Base-by-base conservation (phyloP, 1,139 yeast genomes). In the Saccharomyces pastorianus region DNA sequence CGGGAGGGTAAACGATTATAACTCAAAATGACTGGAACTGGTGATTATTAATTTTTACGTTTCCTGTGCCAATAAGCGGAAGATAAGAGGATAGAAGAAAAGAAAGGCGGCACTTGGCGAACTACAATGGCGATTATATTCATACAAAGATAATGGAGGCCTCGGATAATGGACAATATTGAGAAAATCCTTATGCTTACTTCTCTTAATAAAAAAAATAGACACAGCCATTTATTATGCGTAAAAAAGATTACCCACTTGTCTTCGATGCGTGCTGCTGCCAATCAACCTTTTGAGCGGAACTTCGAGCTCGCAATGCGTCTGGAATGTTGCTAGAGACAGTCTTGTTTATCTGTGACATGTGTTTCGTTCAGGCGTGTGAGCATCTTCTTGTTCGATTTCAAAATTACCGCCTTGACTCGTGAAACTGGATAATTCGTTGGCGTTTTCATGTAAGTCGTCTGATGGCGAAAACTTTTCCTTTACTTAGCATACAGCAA, bases 401-500 rank as follows among this genome's bases (percentile, higher is more conserved):
- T 68, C 71, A 53, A 65, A 69, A 46, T 65, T 64, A 6, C 59
- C 62, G 9, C 66, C 71, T 25, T 62, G 57, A 25, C 63, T 65
- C 46, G 64, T 56, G 46, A 69, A 64, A 44, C 66, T 64, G 4
- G 66, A 59, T 14, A 68, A 48, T 47, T 67, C 69, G 47, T 62
- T 65, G 0, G 72, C 72, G 57, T 69, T 72, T 42, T 66, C 71
- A 51, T 67, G 71, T 26, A 69, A 50, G 53, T 68, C 71, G 56
- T 68, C 71, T 3, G 70, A 70, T 47, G 67, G 64, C 9, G 66
- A 66, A 25, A 66, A 71, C 49, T 68, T 71, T 4, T 64, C 62
- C 44, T 64, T 62, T 4, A 69, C 60, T 46, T 84, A 79, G 69
- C 98, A 93, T 59, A 78, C 78, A 20, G 91, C 79, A 60, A 60